Percentiles rank a stretch among this genome's conserved stretches.
Evolutionary conservation across 1,284 basidiomycete genomes (phyloP).

Genomic region (Fomitiporia mediterranea): DNA sequence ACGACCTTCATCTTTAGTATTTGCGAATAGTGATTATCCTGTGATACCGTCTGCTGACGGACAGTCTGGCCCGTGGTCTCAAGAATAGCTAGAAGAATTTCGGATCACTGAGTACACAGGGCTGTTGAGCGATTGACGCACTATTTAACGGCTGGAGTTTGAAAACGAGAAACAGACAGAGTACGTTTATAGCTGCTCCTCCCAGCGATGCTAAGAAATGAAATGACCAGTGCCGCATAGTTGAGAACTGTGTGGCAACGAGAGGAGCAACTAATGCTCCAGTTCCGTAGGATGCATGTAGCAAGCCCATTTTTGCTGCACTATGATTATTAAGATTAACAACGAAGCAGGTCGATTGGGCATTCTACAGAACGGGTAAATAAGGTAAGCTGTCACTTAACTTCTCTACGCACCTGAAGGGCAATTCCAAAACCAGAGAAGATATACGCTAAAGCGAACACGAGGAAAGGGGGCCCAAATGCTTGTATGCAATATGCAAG

Average conservation of each 20-base stretch:
- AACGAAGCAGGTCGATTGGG: conserved; percentile 54
- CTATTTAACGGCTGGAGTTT: conserved; percentile 52
- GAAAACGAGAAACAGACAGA: conserved; percentile 45
- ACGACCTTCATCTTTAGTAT: conserved; percentile 35
- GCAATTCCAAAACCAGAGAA: conserved; percentile 20
- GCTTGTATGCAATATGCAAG: conserved; percentile 35
- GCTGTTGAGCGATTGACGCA: conserved; percentile 22
- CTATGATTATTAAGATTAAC: conserved; percentile 38
- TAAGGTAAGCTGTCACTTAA: not conserved
- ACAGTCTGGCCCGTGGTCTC: conserved; percentile 2
- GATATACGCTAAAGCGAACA: conserved; percentile 27
- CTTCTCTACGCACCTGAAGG: conserved; percentile 21
- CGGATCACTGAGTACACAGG: not conserved
- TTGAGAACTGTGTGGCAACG: conserved; percentile 58
- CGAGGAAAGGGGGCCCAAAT: conserved; percentile 36
- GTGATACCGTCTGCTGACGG: conserved; percentile 8
- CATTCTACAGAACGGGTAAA: conserved; percentile 34
- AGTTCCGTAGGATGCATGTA: conserved; percentile 50
- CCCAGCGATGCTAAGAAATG: conserved; percentile 61
- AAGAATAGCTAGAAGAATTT: not conserved
- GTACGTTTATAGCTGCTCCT: conserved; percentile 44
- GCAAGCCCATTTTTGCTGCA: conserved; percentile 46
- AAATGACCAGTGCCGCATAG: conserved; percentile 50
- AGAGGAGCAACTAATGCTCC: conserved; percentile 60
- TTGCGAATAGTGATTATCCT: conserved; percentile 35